A percentile compares a stretch with the other conserved stretches of the same genome.
phyloP scores from a whole-genome alignment of 352 stramenopile species.

The Phytopythium helicoides region DNA sequence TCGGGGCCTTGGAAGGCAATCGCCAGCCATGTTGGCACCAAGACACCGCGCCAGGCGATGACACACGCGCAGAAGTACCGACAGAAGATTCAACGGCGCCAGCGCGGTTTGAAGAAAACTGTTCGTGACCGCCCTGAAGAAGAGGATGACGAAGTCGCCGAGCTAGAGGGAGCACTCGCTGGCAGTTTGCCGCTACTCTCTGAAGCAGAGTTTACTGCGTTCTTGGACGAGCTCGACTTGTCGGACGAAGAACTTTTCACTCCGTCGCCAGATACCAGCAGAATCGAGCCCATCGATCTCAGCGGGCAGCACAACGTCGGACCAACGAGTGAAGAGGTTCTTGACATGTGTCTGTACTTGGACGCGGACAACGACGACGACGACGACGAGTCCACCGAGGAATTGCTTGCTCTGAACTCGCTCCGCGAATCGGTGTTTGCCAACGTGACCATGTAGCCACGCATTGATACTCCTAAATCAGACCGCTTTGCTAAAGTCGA shows the following conservation, averaged over 20 bases:
- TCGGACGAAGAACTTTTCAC: constrained; percentile 1
- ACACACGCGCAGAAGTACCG: constrained; percentile 94
- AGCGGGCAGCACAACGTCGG: no score
- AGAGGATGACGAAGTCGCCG: constrained; percentile 6
- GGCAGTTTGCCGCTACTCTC: constrained; percentile 1
- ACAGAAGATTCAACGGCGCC: constrained; percentile 57
- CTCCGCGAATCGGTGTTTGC: no score
- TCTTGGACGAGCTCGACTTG: constrained; percentile 4
- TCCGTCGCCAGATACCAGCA: background rate
- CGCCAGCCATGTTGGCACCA: constrained; percentile 40
- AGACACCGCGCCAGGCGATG: constrained; percentile 86
- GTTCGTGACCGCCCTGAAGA: constrained; percentile 26
- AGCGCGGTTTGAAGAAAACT: constrained; percentile 34
- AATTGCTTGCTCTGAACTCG: no score
- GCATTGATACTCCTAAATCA: no score
- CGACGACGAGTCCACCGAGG: no score
- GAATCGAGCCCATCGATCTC: no score
- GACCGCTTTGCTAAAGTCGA: no score
- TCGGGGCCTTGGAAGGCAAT: constrained; percentile 48
- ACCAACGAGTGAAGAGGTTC: no score
- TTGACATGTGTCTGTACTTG: no score
- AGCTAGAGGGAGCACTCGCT: background rate
- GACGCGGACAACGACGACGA: no score
- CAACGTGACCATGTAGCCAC: no score
- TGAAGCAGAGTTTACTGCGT: constrained; percentile 3